Evolutionary conservation across 257 asterid species (phyloP).

Genomic region (Verbena officinalis): DNA sequence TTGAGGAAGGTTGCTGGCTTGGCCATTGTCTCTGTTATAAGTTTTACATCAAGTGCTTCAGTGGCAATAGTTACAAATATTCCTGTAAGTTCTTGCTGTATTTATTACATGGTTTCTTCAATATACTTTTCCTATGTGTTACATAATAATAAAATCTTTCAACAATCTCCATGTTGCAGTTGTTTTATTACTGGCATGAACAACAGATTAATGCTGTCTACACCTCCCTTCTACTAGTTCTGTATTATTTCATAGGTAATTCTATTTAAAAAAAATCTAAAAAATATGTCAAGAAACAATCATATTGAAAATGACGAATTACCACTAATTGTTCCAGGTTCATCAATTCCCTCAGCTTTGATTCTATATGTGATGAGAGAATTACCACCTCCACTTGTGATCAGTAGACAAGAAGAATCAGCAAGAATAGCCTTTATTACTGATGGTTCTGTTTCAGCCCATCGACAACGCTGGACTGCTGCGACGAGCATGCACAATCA

Average conservation of each 20-base stretch:
- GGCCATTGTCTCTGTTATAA: constrained; percentile 83
- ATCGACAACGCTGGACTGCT: constrained; percentile 64
- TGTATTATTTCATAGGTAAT: constrained; percentile 82
- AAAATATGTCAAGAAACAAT: neutral
- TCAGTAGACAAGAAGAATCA: constrained; percentile 53
- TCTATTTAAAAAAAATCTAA: neutral
- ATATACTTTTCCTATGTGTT: neutral
- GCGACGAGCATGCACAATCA: constrained; percentile 70
- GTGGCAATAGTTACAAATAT: constrained; percentile 68
- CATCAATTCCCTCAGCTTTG: constrained; percentile 86
- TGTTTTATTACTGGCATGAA: constrained; percentile 72
- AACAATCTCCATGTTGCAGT: constrained; percentile 49
- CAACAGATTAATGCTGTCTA: constrained; percentile 40
- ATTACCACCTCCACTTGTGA: constrained; percentile 64
- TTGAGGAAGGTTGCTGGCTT: constrained; percentile 92
- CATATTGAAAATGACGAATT: neutral
- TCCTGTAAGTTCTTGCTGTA: constrained; percentile 62
- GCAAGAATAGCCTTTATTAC: constrained; percentile 65
- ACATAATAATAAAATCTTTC: neutral
- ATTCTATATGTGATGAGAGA: constrained; percentile 91
- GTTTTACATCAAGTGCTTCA: constrained; percentile 79
- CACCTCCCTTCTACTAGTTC: constrained; percentile 66
- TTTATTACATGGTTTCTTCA: constrained; percentile 18
- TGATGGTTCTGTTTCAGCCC: constrained; percentile 53
- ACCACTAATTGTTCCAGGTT: constrained; percentile 54